phyloP scores from a whole-genome alignment of 176 grass and related monocot species.

The Aegilops umbellulata region DNA sequence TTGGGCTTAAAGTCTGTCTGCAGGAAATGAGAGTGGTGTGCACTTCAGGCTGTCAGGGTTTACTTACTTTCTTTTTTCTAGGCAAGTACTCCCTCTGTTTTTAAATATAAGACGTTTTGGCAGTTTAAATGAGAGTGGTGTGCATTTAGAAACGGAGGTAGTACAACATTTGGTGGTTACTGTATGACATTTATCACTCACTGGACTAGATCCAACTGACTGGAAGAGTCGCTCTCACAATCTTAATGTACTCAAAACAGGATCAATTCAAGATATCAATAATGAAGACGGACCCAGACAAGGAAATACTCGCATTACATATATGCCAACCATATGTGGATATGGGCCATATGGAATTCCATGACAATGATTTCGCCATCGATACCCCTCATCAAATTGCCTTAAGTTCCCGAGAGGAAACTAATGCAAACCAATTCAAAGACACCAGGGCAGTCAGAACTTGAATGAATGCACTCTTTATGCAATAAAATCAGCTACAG shows the following conservation, averaged over 20 bases:
- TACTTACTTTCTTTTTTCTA: too few species aligned
- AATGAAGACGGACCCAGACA: neutral
- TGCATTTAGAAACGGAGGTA: neutral
- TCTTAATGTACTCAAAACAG: neutral
- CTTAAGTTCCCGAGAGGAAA: conserved; percentile 30
- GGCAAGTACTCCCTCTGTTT: too few species aligned
- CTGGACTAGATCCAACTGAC: conserved; percentile 9
- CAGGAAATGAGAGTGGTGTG: neutral
- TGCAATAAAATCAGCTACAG: conserved; percentile 35
- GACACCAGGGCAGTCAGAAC: conserved; percentile 12
- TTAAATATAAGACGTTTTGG: too few species aligned
- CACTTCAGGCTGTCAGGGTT: neutral
- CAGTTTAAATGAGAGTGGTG: neutral
- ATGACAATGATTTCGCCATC: conserved; percentile 36
- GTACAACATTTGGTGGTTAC: too few species aligned
- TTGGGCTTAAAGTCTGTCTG: neutral
- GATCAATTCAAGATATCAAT: conserved; percentile 6
- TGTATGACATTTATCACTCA: too few species aligned
- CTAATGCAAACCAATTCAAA: conserved; percentile 27
- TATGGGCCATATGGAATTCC: conserved; percentile 23
- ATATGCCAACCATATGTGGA: neutral
- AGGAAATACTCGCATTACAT: neutral
- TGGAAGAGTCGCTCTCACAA: neutral
- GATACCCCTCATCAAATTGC: conserved; percentile 24
- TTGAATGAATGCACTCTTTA: conserved; percentile 17